A percentile compares a stretch with the other conserved stretches of the same genome.
phyloP scores from a whole-genome alignment of 2,329 filamentous ascomycete genomes.

The Beauveria brongniartii region DNA sequence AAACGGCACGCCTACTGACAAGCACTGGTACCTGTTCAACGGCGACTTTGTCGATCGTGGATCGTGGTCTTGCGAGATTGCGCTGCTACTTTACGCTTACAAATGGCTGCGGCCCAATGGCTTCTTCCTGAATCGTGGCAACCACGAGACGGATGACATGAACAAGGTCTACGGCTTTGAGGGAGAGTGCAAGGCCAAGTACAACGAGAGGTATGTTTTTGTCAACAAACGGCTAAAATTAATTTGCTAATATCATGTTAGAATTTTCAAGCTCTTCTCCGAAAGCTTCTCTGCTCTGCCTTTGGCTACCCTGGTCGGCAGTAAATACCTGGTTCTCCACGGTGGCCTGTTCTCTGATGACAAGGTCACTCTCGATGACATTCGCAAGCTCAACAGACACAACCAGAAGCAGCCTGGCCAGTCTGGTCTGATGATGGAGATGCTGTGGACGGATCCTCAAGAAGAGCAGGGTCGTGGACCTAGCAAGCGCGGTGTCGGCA shows the following conservation, averaged over 20 bases:
- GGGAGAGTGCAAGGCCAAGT: conserved; percentile 96
- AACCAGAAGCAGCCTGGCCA: conserved; percentile 89
- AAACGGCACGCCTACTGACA: conserved; percentile 76
- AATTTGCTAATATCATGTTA: conserved; percentile 17
- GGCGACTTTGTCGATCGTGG: conserved; percentile 97
- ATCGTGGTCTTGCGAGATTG: conserved; percentile 97
- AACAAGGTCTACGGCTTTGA: conserved; percentile 98
- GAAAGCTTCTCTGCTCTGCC: conserved; percentile 95
- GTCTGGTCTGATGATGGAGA: conserved; percentile 97
- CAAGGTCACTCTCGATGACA: conserved; percentile 83
- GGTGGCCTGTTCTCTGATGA: conserved; percentile 96
- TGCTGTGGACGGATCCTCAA: conserved; percentile 98
- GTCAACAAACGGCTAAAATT: background rate
- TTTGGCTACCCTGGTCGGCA: conserved; percentile 82
- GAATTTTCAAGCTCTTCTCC: conserved; percentile 93
- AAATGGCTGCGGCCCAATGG: conserved; percentile 85
- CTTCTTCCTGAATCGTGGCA: conserved; percentile 95
- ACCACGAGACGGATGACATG: conserved; percentile 99
- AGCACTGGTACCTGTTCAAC: conserved; percentile 94
- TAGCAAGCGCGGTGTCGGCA: conserved; percentile 90
- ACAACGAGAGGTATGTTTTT: conserved; percentile 62
- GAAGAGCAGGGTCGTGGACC: conserved; percentile 76
- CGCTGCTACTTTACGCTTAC: conserved; percentile 86
- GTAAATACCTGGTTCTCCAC: conserved; percentile 86
- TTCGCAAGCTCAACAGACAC: conserved; percentile 85